phyloP scores from a whole-genome alignment of 2,329 filamentous ascomycete genomes.

The Sarocladium oryzae region DNA sequence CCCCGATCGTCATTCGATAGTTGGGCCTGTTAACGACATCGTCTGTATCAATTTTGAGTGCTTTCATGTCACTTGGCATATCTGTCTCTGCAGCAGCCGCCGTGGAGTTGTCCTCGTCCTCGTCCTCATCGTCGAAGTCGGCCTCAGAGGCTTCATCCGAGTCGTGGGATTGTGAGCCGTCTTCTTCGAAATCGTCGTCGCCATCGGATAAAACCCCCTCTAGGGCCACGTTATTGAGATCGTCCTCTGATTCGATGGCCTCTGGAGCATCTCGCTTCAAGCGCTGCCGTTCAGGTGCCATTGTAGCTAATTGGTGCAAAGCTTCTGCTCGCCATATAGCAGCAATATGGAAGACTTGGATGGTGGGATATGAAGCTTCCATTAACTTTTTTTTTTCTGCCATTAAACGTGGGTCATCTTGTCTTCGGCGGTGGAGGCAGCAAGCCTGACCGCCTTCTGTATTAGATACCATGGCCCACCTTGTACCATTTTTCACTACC shows the following conservation, averaged over 20 bases:
- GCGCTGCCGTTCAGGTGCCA: conserved; percentile 21
- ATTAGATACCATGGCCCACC: too few relatives aligned
- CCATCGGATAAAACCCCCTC: conserved; percentile 51
- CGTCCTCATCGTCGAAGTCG: conserved; percentile 11
- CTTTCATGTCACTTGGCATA: conserved; percentile 19
- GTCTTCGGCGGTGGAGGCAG: background rate
- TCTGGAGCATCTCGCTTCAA: conserved; percentile 61
- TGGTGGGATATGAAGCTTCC: conserved; percentile 1
- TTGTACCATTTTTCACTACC: too few relatives aligned
- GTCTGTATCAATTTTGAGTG: conserved; percentile 26
- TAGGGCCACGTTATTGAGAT: conserved; percentile 45
- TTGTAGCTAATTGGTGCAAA: background rate
- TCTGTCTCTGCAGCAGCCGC: conserved; percentile 18
- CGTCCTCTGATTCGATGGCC: conserved; percentile 50
- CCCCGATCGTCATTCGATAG: conserved; percentile 63
- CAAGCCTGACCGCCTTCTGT: too few relatives aligned
- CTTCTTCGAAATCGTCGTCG: conserved; percentile 41
- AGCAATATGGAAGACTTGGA: background rate
- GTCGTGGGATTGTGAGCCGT: conserved; percentile 27
- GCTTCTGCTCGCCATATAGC: background rate
- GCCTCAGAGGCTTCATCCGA: conserved; percentile 25
- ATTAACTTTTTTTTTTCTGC: conserved; percentile 6
- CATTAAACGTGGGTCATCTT: background rate
- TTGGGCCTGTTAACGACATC: conserved; percentile 35
- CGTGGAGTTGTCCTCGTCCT: conserved; percentile 28